These are phyloP conservation scores for Stropharia rugosoannulata DNA, from an alignment of 768 basidiomycete genomes.

Conservation along the genomic window DNA sequence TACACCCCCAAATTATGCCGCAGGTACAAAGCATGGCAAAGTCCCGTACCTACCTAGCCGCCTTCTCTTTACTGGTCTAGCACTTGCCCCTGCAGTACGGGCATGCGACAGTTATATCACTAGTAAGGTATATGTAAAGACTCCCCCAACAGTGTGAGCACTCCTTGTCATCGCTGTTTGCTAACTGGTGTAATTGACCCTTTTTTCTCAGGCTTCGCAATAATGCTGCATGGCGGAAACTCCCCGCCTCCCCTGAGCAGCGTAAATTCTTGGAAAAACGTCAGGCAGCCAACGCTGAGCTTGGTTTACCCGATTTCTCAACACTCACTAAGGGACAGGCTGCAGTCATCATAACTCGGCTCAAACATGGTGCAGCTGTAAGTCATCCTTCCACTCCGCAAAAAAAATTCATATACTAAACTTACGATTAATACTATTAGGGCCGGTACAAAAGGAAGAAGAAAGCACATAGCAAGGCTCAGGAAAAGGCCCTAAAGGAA, in stretches of 20 bases:
- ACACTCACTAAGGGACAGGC: constrained; percentile 76
- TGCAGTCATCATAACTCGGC: constrained; percentile 72
- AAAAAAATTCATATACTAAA: neutral
- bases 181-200: neutral
- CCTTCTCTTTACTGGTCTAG: neutral
- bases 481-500: constrained; percentile 44
- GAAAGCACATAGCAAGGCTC: constrained; percentile 35
- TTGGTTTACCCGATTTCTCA: constrained; percentile 21
- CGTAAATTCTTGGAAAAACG: neutral
- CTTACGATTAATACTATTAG: constrained; percentile 28
- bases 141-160: neutral
- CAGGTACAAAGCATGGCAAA: neutral
- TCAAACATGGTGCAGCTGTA: constrained; percentile 78
- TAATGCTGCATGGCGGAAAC: neutral
- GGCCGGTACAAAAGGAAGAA: constrained; percentile 54
- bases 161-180: neutral
- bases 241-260: neutral
- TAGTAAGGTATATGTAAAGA: neutral
- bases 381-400: constrained; percentile 2
- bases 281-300: neutral
- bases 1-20: neutral
- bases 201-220: neutral
- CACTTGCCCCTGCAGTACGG: neutral
- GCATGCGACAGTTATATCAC: neutral
- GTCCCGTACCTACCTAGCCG: neutral